Evolutionary conservation across 2,329 filamentous ascomycete species (phyloP).

Genomic region (Polytolypa hystricis): DNA sequence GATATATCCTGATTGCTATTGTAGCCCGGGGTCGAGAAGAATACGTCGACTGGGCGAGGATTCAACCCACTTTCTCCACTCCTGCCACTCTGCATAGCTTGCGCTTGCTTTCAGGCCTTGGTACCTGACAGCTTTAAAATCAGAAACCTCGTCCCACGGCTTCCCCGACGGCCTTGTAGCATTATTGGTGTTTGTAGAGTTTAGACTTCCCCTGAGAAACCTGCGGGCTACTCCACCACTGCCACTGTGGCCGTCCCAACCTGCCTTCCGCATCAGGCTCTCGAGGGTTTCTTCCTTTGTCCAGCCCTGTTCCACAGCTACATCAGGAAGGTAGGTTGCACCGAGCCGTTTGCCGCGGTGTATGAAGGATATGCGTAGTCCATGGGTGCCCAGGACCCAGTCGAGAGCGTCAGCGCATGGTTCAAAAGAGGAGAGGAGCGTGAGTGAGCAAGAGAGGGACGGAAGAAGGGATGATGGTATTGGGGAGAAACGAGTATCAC

Average conservation of each 20-base stretch:
- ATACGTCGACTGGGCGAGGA: slow-evolving; percentile 5
- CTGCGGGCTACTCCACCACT: slow-evolving; percentile 20
- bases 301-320: slow-evolving; percentile 89
- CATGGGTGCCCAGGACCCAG: slow-evolving; percentile 80
- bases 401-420: slow-evolving; percentile 61
- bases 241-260: slow-evolving; percentile 58
- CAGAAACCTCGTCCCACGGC: slow-evolving; percentile 62
- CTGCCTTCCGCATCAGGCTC: slow-evolving; percentile 87
- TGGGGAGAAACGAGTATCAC: slow-evolving; percentile 51
- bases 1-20: no score
- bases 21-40: slow-evolving; percentile 5
- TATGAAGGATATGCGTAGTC: slow-evolving; percentile 76
- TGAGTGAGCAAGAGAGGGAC: slow-evolving; percentile 50
- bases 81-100: slow-evolving; percentile 61
- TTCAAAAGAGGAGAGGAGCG: slow-evolving; percentile 78
- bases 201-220: slow-evolving; percentile 33
- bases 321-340: slow-evolving; percentile 84
- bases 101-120: slow-evolving; percentile 70
- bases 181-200: slow-evolving; percentile 10
- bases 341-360: slow-evolving; percentile 63
- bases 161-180: slow-evolving; percentile 15
- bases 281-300: slow-evolving; percentile 82
- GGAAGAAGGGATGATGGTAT: slow-evolving; percentile 41
- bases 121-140: slow-evolving; percentile 70
- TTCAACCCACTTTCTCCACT: slow-evolving; percentile 63